phyloP scores from a whole-genome alignment of 208 protist species.

The Crithidia thermophila region DNA sequence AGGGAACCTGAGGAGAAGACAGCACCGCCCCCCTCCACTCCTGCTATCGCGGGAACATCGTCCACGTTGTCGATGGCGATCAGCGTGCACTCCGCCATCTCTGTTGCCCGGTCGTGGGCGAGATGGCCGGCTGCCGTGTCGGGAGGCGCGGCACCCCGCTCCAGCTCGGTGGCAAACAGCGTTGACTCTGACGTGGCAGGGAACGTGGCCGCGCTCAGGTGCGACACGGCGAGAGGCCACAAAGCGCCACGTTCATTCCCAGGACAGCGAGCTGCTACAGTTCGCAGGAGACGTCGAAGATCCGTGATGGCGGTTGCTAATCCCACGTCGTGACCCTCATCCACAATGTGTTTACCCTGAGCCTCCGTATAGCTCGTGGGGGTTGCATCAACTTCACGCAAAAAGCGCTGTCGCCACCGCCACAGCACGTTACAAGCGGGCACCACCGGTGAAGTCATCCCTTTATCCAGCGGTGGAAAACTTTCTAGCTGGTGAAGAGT shows the following conservation, averaged over 20 bases:
- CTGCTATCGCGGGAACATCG: not conserved
- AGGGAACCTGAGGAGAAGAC: not conserved
- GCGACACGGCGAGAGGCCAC: conserved; percentile 1
- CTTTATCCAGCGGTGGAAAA: not conserved
- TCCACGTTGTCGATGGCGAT: conserved; percentile 17
- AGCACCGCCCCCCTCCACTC: not conserved
- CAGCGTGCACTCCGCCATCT: conserved; percentile 20
- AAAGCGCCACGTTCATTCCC: no score
- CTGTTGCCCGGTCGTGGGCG: conserved; percentile 15
- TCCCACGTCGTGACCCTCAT: not conserved
- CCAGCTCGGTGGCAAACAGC: not conserved
- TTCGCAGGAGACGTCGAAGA: no score
- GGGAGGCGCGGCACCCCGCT: conserved; percentile 17
- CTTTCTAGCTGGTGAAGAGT: conserved; percentile 14
- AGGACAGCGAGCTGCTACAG: no score
- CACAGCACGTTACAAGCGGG: no score
- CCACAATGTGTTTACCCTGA: not conserved
- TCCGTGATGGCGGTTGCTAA: no score
- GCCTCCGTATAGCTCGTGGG: not conserved
- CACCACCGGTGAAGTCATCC: no score
- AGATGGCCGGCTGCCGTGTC: conserved; percentile 16
- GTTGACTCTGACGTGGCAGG: not conserved
- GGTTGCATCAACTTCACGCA: not conserved
- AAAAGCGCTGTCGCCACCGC: conserved; percentile 9
- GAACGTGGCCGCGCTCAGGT: not conserved